A percentile compares a stretch with the other conserved stretches of the same genome.
These are phyloP conservation scores for Moniliophthora roreri DNA, from an alignment of 1,284 basidiomycete species.

Conservation along the genomic window DNA sequence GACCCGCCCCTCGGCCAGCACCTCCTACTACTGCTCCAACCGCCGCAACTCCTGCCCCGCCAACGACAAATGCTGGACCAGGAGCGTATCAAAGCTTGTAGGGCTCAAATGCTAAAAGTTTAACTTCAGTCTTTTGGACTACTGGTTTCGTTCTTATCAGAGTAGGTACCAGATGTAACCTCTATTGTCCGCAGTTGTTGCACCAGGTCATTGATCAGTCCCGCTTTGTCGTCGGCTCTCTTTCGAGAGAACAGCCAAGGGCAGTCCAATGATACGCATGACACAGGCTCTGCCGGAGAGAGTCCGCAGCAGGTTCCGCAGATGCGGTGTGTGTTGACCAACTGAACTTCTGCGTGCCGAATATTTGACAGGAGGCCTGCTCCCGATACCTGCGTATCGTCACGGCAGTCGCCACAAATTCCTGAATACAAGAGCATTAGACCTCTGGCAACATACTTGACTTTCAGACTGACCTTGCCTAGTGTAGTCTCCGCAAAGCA, in stretches of 20 bases:
- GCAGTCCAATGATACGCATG: slow-evolving; percentile 85
- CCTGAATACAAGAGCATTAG: slow-evolving; percentile 36
- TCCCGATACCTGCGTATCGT: slow-evolving; percentile 56
- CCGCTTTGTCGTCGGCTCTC: slow-evolving; percentile 60
- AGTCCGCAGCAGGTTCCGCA: slow-evolving; percentile 71
- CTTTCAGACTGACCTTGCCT: slow-evolving; percentile 45
- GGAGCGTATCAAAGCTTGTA: slow-evolving; percentile 57
- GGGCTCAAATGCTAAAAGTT: slow-evolving; percentile 8
- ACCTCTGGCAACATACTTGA: neutral
- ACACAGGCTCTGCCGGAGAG: slow-evolving; percentile 57
- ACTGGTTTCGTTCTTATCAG: neutral
- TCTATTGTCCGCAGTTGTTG: slow-evolving; percentile 14
- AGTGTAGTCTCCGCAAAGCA: slow-evolving; percentile 63
- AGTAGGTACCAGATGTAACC: neutral
- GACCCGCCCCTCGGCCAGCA: slow-evolving; percentile 28
- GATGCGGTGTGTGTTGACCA: slow-evolving; percentile 60
- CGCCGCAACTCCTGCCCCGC: slow-evolving; percentile 20
- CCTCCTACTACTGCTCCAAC: slow-evolving; percentile 14
- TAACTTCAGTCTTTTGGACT: neutral
- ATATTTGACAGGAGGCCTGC: slow-evolving; percentile 59
- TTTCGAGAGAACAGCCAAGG: slow-evolving; percentile 76
- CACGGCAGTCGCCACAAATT: slow-evolving; percentile 66
- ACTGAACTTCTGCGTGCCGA: slow-evolving; percentile 55
- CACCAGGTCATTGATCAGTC: slow-evolving; percentile 34
- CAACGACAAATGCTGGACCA: slow-evolving; percentile 30